Conservation (phyloP, 345 rosid genomes). For the Hirschfeldia incana region DNA sequence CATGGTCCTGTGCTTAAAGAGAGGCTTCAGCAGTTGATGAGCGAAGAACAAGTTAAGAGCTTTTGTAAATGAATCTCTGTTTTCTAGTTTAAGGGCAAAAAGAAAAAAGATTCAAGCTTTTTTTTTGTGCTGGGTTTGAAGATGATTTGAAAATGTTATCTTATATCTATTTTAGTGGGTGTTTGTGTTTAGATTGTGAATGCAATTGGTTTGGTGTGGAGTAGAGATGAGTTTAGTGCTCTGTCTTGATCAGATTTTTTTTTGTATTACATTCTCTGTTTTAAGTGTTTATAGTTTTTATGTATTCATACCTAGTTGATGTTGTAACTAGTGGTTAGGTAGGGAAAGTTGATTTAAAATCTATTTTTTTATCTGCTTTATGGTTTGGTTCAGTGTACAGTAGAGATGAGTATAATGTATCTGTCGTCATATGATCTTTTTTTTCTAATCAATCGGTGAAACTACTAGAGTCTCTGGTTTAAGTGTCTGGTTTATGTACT, state of each 20-base stretch:
- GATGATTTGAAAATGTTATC: not conserved
- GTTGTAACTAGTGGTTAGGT: too few species aligned
- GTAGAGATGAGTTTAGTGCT: not conserved
- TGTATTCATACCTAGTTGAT: too few species aligned
- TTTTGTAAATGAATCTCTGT: not conserved
- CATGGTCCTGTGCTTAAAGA: slow-evolving; percentile 77
- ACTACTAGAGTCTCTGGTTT: not conserved
- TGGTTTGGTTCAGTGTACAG: too few species aligned
- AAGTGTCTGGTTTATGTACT: too few species aligned
- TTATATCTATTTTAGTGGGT: not conserved
- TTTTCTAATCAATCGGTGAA: not conserved
- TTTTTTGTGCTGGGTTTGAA: not conserved
- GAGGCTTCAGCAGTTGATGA: slow-evolving; percentile 77
- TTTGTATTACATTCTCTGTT: too few species aligned
- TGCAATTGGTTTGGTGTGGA: not conserved
- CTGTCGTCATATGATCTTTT: too few species aligned
- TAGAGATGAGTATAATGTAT: too few species aligned
- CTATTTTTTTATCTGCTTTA: too few species aligned
- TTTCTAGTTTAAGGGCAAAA: not conserved
- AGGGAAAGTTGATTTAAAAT: too few species aligned
- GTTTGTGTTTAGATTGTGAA: slow-evolving; percentile 12
- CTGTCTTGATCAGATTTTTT: not conserved
- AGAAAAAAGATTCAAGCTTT: not conserved
- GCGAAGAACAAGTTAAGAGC: slow-evolving; percentile 55
- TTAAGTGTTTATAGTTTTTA: too few species aligned